Evolutionary conservation across 768 basidiomycete species (phyloP).

Genomic region (Tricholoma saponaceum): DNA sequence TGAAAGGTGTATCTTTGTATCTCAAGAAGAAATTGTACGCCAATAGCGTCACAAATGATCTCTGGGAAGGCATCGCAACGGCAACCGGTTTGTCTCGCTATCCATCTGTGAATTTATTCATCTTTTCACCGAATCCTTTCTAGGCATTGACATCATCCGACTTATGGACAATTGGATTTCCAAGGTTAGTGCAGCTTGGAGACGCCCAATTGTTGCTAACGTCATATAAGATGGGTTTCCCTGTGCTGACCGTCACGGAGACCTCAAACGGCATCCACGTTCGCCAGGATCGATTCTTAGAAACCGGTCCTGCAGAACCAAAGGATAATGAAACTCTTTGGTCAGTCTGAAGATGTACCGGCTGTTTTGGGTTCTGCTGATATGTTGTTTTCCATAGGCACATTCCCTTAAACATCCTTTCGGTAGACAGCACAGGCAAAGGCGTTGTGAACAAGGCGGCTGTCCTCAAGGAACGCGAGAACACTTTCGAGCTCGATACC

Average conservation of each 20-base stretch:
- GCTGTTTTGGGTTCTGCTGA: neutral
- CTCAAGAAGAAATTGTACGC: constrained; percentile 84
- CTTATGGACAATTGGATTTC: constrained; percentile 93
- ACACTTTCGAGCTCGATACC: constrained; percentile 65
- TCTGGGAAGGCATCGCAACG: constrained; percentile 82
- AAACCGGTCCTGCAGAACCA: constrained; percentile 71
- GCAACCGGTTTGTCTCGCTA: constrained; percentile 49
- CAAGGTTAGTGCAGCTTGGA: constrained; percentile 40
- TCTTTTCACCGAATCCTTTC: neutral
- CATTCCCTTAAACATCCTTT: constrained; percentile 73
- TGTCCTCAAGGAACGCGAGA: constrained; percentile 67
- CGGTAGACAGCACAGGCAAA: constrained; percentile 55
- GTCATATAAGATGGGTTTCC: constrained; percentile 69
- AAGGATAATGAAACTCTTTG: constrained; percentile 89
- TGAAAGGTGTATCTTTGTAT: constrained; percentile 87
- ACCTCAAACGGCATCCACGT: constrained; percentile 65
- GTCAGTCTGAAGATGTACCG: constrained; percentile 31
- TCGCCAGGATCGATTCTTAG: constrained; percentile 91
- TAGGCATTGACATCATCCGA: constrained; percentile 62
- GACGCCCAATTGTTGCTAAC: neutral
- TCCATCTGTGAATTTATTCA: neutral
- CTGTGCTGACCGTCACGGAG: constrained; percentile 85
- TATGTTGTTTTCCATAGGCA: constrained; percentile 49
- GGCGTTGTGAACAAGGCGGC: constrained; percentile 52
- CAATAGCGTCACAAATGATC: constrained; percentile 80